Conservation (phyloP, 2,329 filamentous ascomycete species). For the Mycosphaerella arachidis region DNA sequence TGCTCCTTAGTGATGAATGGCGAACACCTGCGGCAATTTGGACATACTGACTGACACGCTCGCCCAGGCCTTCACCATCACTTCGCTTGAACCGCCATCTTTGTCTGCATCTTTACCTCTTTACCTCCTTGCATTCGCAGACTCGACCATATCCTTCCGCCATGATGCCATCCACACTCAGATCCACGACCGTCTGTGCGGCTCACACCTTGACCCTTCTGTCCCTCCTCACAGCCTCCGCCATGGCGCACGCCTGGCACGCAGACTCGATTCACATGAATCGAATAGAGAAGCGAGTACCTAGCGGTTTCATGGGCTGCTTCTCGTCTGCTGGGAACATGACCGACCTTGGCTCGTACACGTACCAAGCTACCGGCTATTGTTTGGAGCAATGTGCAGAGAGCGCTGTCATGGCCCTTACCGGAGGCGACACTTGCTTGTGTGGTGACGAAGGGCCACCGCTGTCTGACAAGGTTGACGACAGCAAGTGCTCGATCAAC, state of each 20-base stretch:
- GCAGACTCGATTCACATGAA: background rate
- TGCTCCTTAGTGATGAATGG: background rate
- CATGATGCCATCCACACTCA: conserved; percentile 12
- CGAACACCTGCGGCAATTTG: conserved; percentile 24
- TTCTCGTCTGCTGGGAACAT: conserved; percentile 48
- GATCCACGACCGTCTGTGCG: conserved; percentile 4
- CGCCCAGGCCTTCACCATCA: conserved; percentile 13
- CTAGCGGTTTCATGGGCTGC: conserved; percentile 44
- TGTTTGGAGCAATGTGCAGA: conserved; percentile 51
- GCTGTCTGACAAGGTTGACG: conserved; percentile 50
- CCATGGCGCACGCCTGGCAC: conserved; percentile 10
- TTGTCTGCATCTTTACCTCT: conserved; percentile 45
- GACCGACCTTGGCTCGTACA: conserved; percentile 44
- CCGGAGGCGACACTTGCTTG: conserved; percentile 63
- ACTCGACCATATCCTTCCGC: conserved; percentile 13
- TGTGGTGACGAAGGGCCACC: conserved; percentile 69
- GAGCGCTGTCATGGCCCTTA: conserved; percentile 59
- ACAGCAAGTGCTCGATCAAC: conserved; percentile 57
- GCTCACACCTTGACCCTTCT: conserved; percentile 11
- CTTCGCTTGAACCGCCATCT: conserved; percentile 3
- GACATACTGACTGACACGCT: conserved; percentile 6
- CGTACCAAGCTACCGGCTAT: conserved; percentile 53
- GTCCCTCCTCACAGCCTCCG: conserved; percentile 16
- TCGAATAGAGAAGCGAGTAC: conserved; percentile 6
- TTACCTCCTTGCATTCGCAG: conserved; percentile 53